Percentiles rank a stretch among this genome's conserved stretches.
Conservation (phyloP, 1,284 basidiomycete genomes). For the Puccinia hordei region DNA sequence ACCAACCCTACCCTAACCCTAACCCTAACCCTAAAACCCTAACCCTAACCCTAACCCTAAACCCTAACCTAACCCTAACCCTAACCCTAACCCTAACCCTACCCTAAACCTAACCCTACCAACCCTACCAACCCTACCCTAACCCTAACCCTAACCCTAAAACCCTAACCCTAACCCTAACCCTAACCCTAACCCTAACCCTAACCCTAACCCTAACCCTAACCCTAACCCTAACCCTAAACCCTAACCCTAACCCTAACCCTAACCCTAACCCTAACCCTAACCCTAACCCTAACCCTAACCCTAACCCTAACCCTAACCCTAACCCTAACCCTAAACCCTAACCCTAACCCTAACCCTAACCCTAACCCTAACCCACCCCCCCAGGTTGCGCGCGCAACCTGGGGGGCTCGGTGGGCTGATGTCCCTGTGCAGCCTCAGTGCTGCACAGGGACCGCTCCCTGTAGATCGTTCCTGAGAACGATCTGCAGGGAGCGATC, state of each 20-base stretch:
- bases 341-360: constrained; percentile 34
- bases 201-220: constrained; percentile 3
- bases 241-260: constrained; percentile 29
- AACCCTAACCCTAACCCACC: constrained; percentile 29
- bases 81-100: neutral
- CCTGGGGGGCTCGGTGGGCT: no score
- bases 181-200: constrained; percentile 2
- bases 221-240: constrained; percentile 10
- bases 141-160: constrained; percentile 3
- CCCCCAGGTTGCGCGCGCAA: no score
- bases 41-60: constrained; percentile 19
- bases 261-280: constrained; percentile 29
- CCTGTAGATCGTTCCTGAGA: no score
- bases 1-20: constrained; percentile 13
- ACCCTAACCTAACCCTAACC: neutral
- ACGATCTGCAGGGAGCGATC: no score
- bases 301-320: constrained; percentile 34
- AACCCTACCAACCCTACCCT: neutral
- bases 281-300: constrained; percentile 33
- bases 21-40: constrained; percentile 25
- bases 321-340: constrained; percentile 33
- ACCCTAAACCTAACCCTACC: neutral
- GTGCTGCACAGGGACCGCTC: no score
- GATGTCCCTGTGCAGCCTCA: no score
- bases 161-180: constrained; percentile 3